These are phyloP conservation scores for Dicorynia guianensis DNA, from an alignment of 306 rosid species.

Conservation along the genomic window DNA sequence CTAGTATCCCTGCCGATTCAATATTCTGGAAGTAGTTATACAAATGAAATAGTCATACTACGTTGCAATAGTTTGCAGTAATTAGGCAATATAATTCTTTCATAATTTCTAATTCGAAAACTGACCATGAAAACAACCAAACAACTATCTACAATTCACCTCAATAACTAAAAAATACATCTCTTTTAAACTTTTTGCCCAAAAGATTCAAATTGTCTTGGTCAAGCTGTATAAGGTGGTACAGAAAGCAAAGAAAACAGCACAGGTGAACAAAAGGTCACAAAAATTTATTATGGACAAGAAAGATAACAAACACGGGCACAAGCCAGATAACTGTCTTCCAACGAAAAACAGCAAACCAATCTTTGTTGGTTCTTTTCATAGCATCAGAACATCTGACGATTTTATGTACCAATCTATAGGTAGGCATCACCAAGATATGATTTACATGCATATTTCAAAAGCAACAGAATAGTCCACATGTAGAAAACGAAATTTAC, in stretches of 20 bases:
- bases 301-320: conserved; percentile 40
- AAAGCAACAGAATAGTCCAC: conserved; percentile 36
- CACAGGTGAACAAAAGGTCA: conserved; percentile 36
- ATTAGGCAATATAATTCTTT: not conserved
- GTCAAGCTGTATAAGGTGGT: conserved; percentile 27
- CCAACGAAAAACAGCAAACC: conserved; percentile 46
- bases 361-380: conserved; percentile 38
- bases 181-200: too few species aligned
- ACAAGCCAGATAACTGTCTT: conserved; percentile 34
- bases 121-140: conserved; percentile 14
- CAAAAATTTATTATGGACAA: conserved; percentile 32
- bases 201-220: not conserved
- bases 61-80: not conserved
- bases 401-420: conserved; percentile 42
- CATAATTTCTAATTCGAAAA: not conserved
- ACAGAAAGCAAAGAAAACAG: conserved; percentile 36
- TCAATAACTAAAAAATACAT: conserved; percentile 12
- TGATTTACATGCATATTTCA: conserved; percentile 52
- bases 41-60: not conserved
- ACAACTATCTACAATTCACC: conserved; percentile 18
- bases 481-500: not conserved
- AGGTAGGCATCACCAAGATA: conserved; percentile 41
- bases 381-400: conserved; percentile 46
- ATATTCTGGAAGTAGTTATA: conserved; percentile 1
- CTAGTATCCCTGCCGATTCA: not conserved